Evolutionary conservation across 306 rosid genomes (phyloP), one percentile per base, ranked within the genome.

Genomic region (Potentilla sterilis): DNA sequence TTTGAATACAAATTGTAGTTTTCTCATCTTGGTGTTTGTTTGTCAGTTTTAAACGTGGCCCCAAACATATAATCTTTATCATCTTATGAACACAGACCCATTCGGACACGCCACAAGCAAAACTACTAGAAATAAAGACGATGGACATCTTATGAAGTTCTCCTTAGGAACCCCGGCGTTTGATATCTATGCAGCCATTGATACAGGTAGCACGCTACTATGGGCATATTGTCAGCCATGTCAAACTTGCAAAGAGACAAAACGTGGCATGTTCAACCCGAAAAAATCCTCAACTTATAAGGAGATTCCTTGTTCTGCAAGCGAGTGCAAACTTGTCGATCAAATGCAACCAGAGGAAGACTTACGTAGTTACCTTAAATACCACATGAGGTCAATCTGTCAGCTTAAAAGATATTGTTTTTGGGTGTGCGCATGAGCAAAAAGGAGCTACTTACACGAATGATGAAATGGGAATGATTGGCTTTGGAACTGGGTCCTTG

Each of bases 191-290:
- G 88, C 82, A 37, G 76, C 82, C 62, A 64, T 75, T 4, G 92
- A 89, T 75, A 89, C 94, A 9, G 90, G 94, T 3, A 85, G 94
- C 48, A 87, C 81, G 59, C 85, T 84, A 1, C 35, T 86, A 2
- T 89, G 92, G 94, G 67, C 85, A 51, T 91, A 89, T 18, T 89
- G 94, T 21, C 3, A 58, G 10, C 90, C 95, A 2, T 89, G 92
- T 34, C 0, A 43, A 0, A 9, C 40, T 55, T 89, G 95, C 35
- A 87, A 78, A 18, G 76, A 69, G 62, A 89, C 85, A 59, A 84
- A 47, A 46, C 73, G 51, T 38, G 87, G 82, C 6, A 77, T 75
- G 80, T 89, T 82, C 74, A 78, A 87, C 61, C 92, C 90, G 38
- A 40, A 54, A 46, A 77, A 64, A 14, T 87, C 95, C 12, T 37